These are phyloP conservation scores for Aspergillus transmontanensis DNA, from an alignment of 2,329 filamentous ascomycete species.

Conservation along the genomic window DNA sequence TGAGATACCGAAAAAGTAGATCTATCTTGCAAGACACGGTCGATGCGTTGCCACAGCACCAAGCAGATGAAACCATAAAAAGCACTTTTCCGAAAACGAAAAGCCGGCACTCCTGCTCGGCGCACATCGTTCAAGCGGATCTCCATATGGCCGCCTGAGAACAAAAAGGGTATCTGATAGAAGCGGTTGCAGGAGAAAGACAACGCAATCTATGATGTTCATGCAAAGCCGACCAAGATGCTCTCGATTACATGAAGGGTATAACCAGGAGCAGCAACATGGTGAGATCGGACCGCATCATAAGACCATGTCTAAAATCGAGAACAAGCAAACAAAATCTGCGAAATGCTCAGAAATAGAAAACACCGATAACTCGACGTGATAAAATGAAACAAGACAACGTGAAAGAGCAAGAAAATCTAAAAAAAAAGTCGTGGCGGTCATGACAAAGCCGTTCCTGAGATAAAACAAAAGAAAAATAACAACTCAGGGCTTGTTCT, in stretches of 20 bases:
- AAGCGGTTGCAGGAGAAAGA: slow-evolving; percentile 47
- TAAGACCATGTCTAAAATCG: slow-evolving; percentile 41
- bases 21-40: slow-evolving; percentile 44
- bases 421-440: slow-evolving; percentile 45
- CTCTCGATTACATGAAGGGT: slow-evolving; percentile 26
- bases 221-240: slow-evolving; percentile 45
- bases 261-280: slow-evolving; percentile 31
- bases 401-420: slow-evolving; percentile 22
- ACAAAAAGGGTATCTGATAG: slow-evolving; percentile 50
- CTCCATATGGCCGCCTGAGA: slow-evolving; percentile 45
- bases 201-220: slow-evolving; percentile 57
- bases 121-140: slow-evolving; percentile 42
- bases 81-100: slow-evolving; percentile 42
- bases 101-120: slow-evolving; percentile 42
- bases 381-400: slow-evolving; percentile 26
- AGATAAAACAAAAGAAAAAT: slow-evolving; percentile 31
- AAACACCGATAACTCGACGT: slow-evolving; percentile 25
- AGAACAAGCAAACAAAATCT: slow-evolving; percentile 30
- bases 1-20: slow-evolving; percentile 45
- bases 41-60: slow-evolving; percentile 43
- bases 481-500: slow-evolving; percentile 39
- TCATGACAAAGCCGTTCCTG: slow-evolving; percentile 49
- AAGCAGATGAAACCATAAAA: slow-evolving; percentile 42
- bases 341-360: slow-evolving; percentile 29
- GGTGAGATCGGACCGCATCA: slow-evolving; percentile 41